Evolutionary conservation across 2,329 filamentous ascomycete genomes (phyloP).

Genomic region (Fusarium succisae): DNA sequence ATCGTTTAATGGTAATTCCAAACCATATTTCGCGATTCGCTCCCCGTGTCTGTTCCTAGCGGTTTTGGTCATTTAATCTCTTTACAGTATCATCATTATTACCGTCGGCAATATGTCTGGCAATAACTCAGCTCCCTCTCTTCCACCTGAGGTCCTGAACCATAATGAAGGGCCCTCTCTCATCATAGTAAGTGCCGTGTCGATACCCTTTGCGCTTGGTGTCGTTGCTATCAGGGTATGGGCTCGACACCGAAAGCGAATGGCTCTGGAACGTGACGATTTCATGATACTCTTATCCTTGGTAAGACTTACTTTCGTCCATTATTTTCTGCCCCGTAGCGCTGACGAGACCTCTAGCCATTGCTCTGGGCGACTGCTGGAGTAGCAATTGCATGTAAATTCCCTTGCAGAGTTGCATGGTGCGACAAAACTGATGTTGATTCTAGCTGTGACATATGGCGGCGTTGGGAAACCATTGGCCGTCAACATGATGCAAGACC

Average conservation of each 20-base stretch:
- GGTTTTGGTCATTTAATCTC: accelerated
- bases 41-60: not conserved
- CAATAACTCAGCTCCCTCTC: not conserved
- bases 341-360: not conserved
- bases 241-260: not conserved
- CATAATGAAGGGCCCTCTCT: not conserved
- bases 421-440: not conserved
- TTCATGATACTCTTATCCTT: not conserved
- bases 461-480: slow-evolving; percentile 7
- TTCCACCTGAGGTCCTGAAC: not conserved
- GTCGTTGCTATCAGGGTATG: not conserved
- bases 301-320: not conserved
- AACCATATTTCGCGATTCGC: not conserved
- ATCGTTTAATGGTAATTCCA: no score
- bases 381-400: not conserved
- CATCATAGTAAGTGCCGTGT: not conserved
- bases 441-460: not conserved
- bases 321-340: accelerated
- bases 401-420: not conserved
- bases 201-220: not conserved
- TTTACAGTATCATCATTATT: accelerated
- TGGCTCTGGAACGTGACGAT: not conserved
- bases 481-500: slow-evolving; percentile 1
- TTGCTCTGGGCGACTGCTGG: not conserved
- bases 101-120: not conserved